Conservation (phyloP, 2,329 filamentous ascomycete genomes). For the Cladosporium sphaerospermum region DNA sequence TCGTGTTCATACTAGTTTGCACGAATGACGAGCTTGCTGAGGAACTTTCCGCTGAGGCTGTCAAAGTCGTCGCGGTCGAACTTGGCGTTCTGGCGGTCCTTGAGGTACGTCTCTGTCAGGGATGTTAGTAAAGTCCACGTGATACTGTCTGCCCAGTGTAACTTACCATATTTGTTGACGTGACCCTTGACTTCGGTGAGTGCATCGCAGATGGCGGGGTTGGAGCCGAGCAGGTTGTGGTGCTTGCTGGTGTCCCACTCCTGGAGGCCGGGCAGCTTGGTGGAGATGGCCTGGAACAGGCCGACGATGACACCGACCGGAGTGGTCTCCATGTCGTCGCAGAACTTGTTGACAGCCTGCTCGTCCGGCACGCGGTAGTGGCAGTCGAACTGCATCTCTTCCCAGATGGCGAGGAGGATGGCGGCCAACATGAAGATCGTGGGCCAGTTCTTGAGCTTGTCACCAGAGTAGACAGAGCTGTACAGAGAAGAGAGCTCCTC, state of each 20-base stretch:
- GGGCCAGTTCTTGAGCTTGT: slow-evolving; percentile 97
- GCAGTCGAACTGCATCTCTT: slow-evolving; percentile 98
- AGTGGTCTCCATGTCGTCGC: slow-evolving; percentile 90
- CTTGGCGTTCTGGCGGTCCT: slow-evolving; percentile 68
- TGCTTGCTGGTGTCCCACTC: slow-evolving; percentile 94
- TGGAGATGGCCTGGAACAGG: slow-evolving; percentile 94
- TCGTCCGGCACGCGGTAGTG: slow-evolving; percentile 89
- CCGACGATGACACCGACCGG: slow-evolving; percentile 95
- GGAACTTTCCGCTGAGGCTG: slow-evolving; percentile 92
- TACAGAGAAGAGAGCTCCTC: slow-evolving; percentile 89
- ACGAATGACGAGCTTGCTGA: slow-evolving; percentile 92
- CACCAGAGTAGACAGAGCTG: slow-evolving; percentile 95
- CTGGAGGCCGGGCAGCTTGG: slow-evolving; percentile 85
- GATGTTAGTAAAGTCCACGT: slow-evolving; percentile 13
- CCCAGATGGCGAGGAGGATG: slow-evolving; percentile 90
- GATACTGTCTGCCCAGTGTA: not conserved
- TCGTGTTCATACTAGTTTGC: slow-evolving; percentile 56
- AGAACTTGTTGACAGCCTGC: slow-evolving; percentile 85
- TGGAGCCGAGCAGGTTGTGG: slow-evolving; percentile 83
- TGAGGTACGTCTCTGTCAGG: slow-evolving; percentile 71
- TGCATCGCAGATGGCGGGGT: slow-evolving; percentile 84
- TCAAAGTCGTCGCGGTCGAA: slow-evolving; percentile 93
- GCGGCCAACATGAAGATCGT: slow-evolving; percentile 97
- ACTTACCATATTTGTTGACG: slow-evolving; percentile 87
- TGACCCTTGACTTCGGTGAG: slow-evolving; percentile 94